Conservation (phyloP, 148 eudicot species). For the Rheum nobile region DNA sequence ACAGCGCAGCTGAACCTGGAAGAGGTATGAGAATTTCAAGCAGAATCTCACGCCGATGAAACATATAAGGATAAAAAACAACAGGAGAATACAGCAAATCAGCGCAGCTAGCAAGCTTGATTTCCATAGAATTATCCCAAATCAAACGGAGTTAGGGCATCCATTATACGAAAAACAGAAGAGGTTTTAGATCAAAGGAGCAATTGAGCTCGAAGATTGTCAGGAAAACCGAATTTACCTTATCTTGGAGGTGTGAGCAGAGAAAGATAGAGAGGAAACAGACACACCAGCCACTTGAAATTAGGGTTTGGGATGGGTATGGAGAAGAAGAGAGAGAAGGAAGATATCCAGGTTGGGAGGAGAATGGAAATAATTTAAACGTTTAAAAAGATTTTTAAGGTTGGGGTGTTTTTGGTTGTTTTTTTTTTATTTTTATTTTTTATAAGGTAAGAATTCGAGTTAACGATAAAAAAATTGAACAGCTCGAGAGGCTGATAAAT, state of each 20-base stretch:
- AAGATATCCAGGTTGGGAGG: conserved; percentile 13
- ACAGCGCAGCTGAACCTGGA: not conserved
- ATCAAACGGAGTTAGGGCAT: not conserved
- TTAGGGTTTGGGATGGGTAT: conserved; percentile 44
- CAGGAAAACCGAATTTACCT: not conserved
- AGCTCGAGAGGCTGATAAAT: too few relatives aligned
- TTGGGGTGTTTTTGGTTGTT: conserved; percentile 4
- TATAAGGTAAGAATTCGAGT: too few relatives aligned
- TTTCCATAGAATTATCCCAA: not conserved
- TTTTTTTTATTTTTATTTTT: too few relatives aligned
- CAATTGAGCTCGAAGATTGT: not conserved
- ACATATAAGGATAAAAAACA: not conserved
- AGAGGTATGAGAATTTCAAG: not conserved
- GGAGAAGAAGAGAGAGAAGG: conserved; percentile 20
- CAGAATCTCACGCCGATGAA: not conserved
- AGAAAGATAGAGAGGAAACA: not conserved
- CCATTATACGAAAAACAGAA: not conserved
- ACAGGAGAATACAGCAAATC: not conserved
- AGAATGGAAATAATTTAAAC: not conserved
- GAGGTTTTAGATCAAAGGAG: not conserved
- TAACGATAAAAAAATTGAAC: too few relatives aligned
- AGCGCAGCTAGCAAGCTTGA: not conserved
- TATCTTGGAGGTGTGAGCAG: not conserved
- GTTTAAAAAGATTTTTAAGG: not conserved
- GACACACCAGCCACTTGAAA: conserved; percentile 20